Base-by-base conservation (phyloP, 1,284 basidiomycete genomes). In the Tremellales sp. region DNA sequence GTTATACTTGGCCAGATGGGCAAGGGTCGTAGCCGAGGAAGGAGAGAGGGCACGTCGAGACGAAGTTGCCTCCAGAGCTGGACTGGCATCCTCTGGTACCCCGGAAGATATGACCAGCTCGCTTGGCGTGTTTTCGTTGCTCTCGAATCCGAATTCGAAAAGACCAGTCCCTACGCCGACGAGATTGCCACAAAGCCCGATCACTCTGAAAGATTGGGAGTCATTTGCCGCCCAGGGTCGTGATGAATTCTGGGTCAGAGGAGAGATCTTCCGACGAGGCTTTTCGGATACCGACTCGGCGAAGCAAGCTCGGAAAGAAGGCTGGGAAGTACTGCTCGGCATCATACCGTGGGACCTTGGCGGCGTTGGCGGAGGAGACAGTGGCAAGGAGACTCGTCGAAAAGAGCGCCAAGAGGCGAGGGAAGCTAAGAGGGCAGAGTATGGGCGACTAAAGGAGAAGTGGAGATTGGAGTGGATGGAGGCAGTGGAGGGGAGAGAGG, bases 1-100 rank as follows among this genome's bases (percentile, higher is more conserved):
- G 3, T 89, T 98, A 5, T 98, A 97, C 68, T 80, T 99, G 7
- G 95, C 95, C 1, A 81, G 89, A 25, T 99, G 95, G 95, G 94
- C 95, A 0, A 78, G 92, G 21, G 73, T 75, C 38, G 94, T 98
- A 0, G 94, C 92, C 1, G 92, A 95, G 71, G 92, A 95, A 67
- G 92, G 92, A 6, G 92, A 97, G 67, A 79, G 87, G 10, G 83
- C 89, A 7, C 78, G 91, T 27, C 75, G 82, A 51, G 78, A 80
- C 41, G 90, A 95, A 68, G 81, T 74, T 13, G 69, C 67, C 1
- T 46, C 57, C 2, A 58, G 60, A 21, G 70, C 69, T 2, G 59
- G 56, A 4, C 22, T 49, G 3, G 34, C 42, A 2, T 68, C 77
- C 3, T 73, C 77, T 1, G 75, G 77, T 8, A 69, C 74, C 12